Evolutionary conservation across 1,139 yeast genomes (phyloP).

Genomic region (Zygosaccharomyces sapae): DNA sequence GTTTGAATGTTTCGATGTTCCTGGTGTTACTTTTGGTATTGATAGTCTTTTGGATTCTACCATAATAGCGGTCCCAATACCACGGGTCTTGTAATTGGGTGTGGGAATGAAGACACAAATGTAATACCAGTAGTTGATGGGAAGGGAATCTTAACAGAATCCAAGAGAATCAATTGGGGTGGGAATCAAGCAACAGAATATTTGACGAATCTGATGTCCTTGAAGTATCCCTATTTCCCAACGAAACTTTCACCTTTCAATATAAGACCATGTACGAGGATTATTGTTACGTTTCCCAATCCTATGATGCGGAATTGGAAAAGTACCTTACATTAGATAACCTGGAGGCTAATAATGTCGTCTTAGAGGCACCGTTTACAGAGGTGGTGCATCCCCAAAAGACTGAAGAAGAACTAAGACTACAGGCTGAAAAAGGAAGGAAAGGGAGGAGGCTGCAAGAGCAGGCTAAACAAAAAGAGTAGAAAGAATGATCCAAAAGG

Average conservation of each 20-base stretch:
- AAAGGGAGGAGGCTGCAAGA: conserved; percentile 90
- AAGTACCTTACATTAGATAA: conserved; percentile 55
- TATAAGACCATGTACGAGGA: conserved; percentile 65
- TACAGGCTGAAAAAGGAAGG: conserved; percentile 72
- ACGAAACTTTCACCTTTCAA: conserved; percentile 62
- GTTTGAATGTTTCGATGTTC: conserved; percentile 73
- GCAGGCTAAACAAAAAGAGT: conserved; percentile 83
- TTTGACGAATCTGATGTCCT: conserved; percentile 56
- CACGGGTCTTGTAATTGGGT: conserved; percentile 69
- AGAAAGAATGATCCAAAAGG: conserved; percentile 76
- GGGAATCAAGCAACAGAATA: conserved; percentile 70
- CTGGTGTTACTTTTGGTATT: conserved; percentile 73
- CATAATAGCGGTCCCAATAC: conserved; percentile 44
- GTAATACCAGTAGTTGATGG: conserved; percentile 75
- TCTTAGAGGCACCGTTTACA: conserved; percentile 77
- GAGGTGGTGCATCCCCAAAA: conserved; percentile 64
- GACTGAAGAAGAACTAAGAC: conserved; percentile 74
- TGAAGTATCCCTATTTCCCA: conserved; percentile 93
- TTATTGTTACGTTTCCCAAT: conserved; percentile 69
- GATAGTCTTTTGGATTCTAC: conserved; percentile 72
- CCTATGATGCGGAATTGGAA: conserved; percentile 63
- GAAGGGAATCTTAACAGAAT: conserved; percentile 57
- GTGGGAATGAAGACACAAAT: conserved; percentile 80
- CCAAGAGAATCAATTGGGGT: conserved; percentile 90
- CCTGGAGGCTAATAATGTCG: conserved; percentile 63